Evolutionary conservation across 2,329 filamentous ascomycete species (phyloP).

Genomic region (Sporothrix globosa): DNA sequence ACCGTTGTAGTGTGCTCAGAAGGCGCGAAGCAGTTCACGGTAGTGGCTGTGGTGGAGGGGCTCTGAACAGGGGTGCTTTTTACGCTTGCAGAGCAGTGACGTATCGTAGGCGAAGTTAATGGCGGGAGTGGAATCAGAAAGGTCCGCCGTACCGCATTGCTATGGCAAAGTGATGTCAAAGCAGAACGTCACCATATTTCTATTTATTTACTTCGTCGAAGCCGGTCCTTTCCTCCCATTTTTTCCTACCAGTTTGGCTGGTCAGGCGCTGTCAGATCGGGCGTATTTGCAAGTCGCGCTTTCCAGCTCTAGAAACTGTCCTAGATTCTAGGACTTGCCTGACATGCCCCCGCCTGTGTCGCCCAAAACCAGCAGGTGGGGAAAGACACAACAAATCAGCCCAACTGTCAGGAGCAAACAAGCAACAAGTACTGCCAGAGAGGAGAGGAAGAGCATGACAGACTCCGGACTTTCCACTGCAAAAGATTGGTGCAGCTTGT

Average conservation of each 20-base stretch:
- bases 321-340: conserved; percentile 25
- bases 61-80: conserved; percentile 21
- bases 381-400: conserved; percentile 8
- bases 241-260: conserved; percentile 11
- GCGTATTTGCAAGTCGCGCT: conserved; percentile 14
- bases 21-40: conserved; percentile 24
- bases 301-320: conserved; percentile 4
- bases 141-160: neutral
- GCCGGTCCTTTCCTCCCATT: neutral
- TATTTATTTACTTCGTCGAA: conserved; percentile 4
- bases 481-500: neutral
- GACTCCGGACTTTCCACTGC: neutral
- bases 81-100: conserved; percentile 29
- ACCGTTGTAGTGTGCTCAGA: conserved; percentile 21
- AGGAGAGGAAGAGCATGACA: neutral
- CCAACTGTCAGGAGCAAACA: neutral
- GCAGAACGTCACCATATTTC: neutral
- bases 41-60: conserved; percentile 19
- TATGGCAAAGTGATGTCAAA: too few species aligned
- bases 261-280: conserved; percentile 19
- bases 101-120: conserved; percentile 21
- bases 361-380: conserved; percentile 12
- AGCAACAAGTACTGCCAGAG: neutral
- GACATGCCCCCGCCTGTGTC: conserved; percentile 10
- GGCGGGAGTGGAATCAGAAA: conserved; percentile 4